Conservation (phyloP, 2,329 filamentous ascomycete species). For the Cordyceps pruinosa region DNA sequence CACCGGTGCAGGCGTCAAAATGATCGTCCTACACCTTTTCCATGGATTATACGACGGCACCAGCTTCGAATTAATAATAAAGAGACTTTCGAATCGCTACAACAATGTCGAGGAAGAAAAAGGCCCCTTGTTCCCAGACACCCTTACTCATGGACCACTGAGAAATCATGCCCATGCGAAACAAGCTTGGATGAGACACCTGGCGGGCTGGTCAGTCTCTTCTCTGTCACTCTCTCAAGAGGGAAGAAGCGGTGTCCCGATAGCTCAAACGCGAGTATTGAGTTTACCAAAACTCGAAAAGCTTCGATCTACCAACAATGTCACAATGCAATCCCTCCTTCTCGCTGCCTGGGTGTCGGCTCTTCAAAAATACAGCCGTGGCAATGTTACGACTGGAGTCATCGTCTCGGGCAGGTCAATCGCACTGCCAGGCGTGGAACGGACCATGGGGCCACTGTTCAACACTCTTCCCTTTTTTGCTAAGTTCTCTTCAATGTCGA, state of each 20-base stretch:
- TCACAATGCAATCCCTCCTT: slow-evolving; percentile 26
- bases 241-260: neutral
- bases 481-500: slow-evolving; percentile 34
- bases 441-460: slow-evolving; percentile 75
- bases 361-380: slow-evolving; percentile 44
- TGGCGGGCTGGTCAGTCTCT: slow-evolving; percentile 30
- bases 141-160: slow-evolving; percentile 64
- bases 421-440: slow-evolving; percentile 56
- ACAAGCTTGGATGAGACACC: slow-evolving; percentile 61
- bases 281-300: slow-evolving; percentile 10
- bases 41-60: slow-evolving; percentile 84
- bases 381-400: slow-evolving; percentile 56
- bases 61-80: slow-evolving; percentile 63
- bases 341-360: slow-evolving; percentile 68
- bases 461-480: slow-evolving; percentile 76
- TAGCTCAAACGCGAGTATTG: neutral
- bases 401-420: slow-evolving; percentile 73
- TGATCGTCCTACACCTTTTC: slow-evolving; percentile 65
- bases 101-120: slow-evolving; percentile 16
- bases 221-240: slow-evolving; percentile 1
- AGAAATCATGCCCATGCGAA: slow-evolving; percentile 32
- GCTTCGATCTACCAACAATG: slow-evolving; percentile 18
- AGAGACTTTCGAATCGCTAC: slow-evolving; percentile 37
- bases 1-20: slow-evolving; percentile 16
- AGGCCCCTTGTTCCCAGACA: slow-evolving; percentile 56